Conservation (phyloP, 2,329 filamentous ascomycete genomes). For the Penicillium hordei region DNA sequence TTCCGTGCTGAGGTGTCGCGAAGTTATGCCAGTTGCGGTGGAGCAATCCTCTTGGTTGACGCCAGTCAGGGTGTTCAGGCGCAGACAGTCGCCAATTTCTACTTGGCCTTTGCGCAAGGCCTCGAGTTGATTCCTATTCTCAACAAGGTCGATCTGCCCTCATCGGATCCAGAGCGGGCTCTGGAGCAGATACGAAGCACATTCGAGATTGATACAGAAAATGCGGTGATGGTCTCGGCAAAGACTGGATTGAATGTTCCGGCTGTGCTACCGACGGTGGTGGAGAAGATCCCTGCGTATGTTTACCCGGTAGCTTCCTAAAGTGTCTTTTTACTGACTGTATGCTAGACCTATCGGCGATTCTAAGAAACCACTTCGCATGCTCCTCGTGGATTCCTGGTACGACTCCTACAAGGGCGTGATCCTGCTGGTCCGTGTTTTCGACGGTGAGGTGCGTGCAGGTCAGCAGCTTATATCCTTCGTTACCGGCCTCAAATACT, state of each 20-base stretch:
- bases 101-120: constrained; percentile 90
- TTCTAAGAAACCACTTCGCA: constrained; percentile 67
- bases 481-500: constrained; percentile 85
- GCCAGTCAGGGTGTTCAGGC: constrained; percentile 96
- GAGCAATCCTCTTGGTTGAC: constrained; percentile 88
- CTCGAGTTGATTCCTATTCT: constrained; percentile 84
- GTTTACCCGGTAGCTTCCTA: constrained; percentile 22
- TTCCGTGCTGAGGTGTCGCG: constrained; percentile 94
- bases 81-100: constrained; percentile 98
- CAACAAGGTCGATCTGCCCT: constrained; percentile 93
- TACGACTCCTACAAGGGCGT: constrained; percentile 96
- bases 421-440: constrained; percentile 83
- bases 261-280: constrained; percentile 77
- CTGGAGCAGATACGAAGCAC: constrained; percentile 80
- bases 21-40: constrained; percentile 94
- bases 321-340: constrained; percentile 20
- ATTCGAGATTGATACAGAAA: constrained; percentile 81
- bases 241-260: constrained; percentile 91
- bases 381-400: constrained; percentile 96
- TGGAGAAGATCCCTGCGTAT: constrained; percentile 74
- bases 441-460: constrained; percentile 78
- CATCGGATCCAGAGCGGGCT: constrained; percentile 82
- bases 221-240: constrained; percentile 77
- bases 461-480: constrained; percentile 87
- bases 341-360: constrained; percentile 65